phyloP scores from a whole-genome alignment of 83 land plant genomes.

The Picea engelmannii region DNA sequence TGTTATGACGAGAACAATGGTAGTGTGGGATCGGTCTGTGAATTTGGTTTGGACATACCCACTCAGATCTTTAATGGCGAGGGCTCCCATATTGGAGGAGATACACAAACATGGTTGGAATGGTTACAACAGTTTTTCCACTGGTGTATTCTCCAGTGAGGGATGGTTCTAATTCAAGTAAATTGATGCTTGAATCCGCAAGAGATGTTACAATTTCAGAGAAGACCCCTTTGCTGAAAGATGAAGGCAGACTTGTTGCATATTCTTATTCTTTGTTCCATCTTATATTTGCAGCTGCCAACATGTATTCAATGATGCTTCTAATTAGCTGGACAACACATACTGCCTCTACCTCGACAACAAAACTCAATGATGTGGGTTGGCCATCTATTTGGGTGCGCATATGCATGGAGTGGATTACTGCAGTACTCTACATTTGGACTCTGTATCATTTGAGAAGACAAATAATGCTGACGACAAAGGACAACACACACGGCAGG shows the following conservation, averaged over 20 bases:
- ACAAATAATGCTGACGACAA: no score
- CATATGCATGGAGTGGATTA: slow-evolving; percentile 43
- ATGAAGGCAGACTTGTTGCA: slow-evolving; percentile 32
- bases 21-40: no score
- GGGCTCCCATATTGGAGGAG: no score
- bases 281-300: slow-evolving; percentile 43
- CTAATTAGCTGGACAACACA: slow-evolving; percentile 48
- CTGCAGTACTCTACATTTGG: slow-evolving; percentile 46
- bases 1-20: no score
- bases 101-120: slow-evolving; percentile 20
- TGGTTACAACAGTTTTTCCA: slow-evolving; percentile 46
- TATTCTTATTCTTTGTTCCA: slow-evolving; percentile 50
- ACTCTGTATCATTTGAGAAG: slow-evolving; percentile 12
- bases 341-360: slow-evolving; percentile 8
- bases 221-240: slow-evolving; percentile 25
- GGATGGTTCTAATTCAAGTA: slow-evolving; percentile 39
- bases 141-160: slow-evolving; percentile 50
- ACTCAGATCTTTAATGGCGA: no score
- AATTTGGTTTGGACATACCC: no score
- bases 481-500: no score
- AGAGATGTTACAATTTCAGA: slow-evolving; percentile 6
- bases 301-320: slow-evolving; percentile 56
- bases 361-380: slow-evolving; percentile 47
- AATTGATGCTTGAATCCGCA: background rate
- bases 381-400: slow-evolving; percentile 59